A percentile compares a stretch with the other conserved stretches of the same genome.
phyloP scores from a whole-genome alignment of 2,329 filamentous ascomycete species.

The Aspergillus thermomutatus region DNA sequence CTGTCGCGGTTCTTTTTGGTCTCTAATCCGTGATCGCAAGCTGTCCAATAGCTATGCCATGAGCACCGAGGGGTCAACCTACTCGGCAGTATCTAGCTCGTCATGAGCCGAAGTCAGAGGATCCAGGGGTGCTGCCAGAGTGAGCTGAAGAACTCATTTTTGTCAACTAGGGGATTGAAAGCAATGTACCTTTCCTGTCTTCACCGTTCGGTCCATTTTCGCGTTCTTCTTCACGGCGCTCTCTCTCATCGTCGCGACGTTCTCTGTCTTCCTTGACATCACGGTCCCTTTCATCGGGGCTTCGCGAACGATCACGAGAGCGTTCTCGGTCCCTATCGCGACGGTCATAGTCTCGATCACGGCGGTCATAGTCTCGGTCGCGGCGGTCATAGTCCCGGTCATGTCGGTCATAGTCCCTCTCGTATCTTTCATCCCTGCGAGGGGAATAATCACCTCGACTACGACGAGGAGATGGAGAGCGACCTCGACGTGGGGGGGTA shows the following conservation, averaged over 20 bases:
- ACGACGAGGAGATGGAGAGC: constrained; percentile 58
- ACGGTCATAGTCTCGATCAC: constrained; percentile 41
- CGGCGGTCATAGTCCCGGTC: constrained; percentile 72
- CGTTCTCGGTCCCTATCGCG: constrained; percentile 64
- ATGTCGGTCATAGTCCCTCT: constrained; percentile 66
- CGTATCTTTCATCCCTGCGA: constrained; percentile 81
- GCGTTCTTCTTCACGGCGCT: constrained; percentile 66
- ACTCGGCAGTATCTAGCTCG: constrained; percentile 92
- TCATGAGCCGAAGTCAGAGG: constrained; percentile 82
- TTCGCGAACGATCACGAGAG: constrained; percentile 67
- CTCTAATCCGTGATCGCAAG: not conserved
- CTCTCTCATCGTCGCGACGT: constrained; percentile 60
- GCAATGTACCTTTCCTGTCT: constrained; percentile 74
- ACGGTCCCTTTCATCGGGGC: constrained; percentile 60
- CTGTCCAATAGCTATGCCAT: not conserved
- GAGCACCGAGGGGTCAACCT: constrained; percentile 30
- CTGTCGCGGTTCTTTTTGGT: not conserved
- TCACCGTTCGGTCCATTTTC: constrained; percentile 80
- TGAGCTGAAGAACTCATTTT: constrained; percentile 8
- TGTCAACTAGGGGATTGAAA: not conserved
- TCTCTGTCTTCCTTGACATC: constrained; percentile 42
- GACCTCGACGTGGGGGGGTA: constrained; percentile 71
- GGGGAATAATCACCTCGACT: constrained; percentile 72
- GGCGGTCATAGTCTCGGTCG: constrained; percentile 68
- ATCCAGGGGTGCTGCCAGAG: constrained; percentile 56